Conservation (phyloP, 352 stramenopile species). For the Albugo laibachii region DNA sequence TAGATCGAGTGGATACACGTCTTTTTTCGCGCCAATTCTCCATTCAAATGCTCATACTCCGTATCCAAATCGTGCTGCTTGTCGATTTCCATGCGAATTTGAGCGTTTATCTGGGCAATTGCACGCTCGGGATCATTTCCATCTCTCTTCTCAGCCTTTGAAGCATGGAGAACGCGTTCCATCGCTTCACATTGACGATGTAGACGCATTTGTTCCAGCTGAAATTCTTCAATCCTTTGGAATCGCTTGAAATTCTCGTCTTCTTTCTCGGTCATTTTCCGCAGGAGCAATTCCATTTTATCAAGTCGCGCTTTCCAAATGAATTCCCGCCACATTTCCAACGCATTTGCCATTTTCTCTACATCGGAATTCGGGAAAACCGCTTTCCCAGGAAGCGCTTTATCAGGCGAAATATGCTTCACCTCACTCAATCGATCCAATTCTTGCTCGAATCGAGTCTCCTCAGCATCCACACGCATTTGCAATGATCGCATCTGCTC, state of each 20-base stretch:
- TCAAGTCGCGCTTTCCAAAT: conserved; percentile 17
- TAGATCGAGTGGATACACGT: conserved; percentile 52
- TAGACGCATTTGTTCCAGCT: conserved; percentile 29
- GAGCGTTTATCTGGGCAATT: too few species aligned
- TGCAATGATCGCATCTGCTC: conserved; percentile 30
- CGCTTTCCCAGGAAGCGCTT: too few species aligned
- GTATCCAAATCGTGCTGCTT: conserved; percentile 10
- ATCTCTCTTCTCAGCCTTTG: conserved; percentile 32
- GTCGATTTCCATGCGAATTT: too few species aligned
- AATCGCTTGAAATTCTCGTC: conserved; percentile 69
- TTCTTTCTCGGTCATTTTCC: conserved; percentile 32
- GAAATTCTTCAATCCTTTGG: conserved; percentile 45
- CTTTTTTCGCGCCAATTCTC: too few species aligned
- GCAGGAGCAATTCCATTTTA: conserved; percentile 26
- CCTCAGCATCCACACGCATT: conserved; percentile 22
- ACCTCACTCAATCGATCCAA: conserved; percentile 31
- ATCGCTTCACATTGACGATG: conserved; percentile 28
- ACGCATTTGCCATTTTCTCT: too few species aligned
- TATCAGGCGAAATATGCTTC: too few species aligned
- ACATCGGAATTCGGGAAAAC: too few species aligned
- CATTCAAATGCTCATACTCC: conserved; percentile 15
- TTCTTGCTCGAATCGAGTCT: conserved; percentile 34
- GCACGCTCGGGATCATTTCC: too few species aligned
- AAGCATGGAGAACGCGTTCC: conserved; percentile 26
- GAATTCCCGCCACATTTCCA: too few species aligned